Base-by-base conservation (phyloP, 2,329 filamentous ascomycete genomes). In the Parascedosporium putredinis region DNA sequence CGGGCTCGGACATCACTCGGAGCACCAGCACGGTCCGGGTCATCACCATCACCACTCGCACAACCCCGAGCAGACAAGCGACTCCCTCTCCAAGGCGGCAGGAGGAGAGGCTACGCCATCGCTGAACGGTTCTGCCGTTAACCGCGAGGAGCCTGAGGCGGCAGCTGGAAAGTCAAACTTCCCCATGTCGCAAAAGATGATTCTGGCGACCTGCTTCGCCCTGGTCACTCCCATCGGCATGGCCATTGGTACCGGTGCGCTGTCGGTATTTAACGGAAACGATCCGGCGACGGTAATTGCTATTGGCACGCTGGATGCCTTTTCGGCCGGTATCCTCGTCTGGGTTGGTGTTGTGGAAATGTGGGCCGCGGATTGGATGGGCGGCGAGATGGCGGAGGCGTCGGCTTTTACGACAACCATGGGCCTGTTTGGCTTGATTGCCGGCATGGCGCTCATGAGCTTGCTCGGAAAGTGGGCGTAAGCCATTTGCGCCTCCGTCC, bases 281-380 rank as follows among this genome's bases (percentile, higher is more conserved):
- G 76, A 86, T 56, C 75, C 72, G 3, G 71, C 72, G 2, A 89
- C 85, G 0, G 70, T 88, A 36, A 64, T 89, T 40, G 81, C 84
- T 2, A 79, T 89, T 31, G 86, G 84, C 1, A 87, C 84, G 0
- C 69, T 90, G 1, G 81, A 90, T 62, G 83, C 85, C 5, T 60
- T 89, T 8, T 86, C 80, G 1, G 84, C 86, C 0, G 86, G 86
- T 24, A 86, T 91, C 42, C 70, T 90, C 27, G 68, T 85, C n/a
- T 90, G 86, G 84, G 84, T 89, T 2, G 83, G 84, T 2, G 65
- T 89, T 1, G 84, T 89, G 0, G 85, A 89, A 67, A 88, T 90
- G 84, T 83, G 82, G 78, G 83, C 83, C 2, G 70, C 76, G 36
- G 86, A 90, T 60, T 90, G 86, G 86, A 75, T 79, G 57, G 69